These are phyloP conservation scores for Fusarium globosum DNA, from an alignment of 2,329 filamentous ascomycete genomes.

Conservation along the genomic window DNA sequence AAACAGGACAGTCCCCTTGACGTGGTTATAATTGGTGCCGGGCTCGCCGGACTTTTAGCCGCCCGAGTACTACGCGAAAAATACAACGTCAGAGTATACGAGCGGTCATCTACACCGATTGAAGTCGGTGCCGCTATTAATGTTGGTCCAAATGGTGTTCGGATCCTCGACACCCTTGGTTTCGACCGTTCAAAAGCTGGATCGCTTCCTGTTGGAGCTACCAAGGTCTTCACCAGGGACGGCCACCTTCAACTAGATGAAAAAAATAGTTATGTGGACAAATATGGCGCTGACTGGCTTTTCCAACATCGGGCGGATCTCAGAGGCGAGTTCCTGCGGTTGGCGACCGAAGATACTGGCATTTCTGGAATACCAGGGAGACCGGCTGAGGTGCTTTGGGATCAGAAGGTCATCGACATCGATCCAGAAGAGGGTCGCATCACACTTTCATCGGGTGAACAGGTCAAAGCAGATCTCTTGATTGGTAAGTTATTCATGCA, in stretches of 20 bases:
- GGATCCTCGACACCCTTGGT: background rate
- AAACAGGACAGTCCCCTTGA: background rate
- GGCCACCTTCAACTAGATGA: background rate
- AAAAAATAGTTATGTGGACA: background rate
- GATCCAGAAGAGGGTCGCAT: background rate
- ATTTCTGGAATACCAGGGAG: background rate
- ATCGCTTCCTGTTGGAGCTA: background rate
- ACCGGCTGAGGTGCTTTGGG: background rate
- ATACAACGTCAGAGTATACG: background rate
- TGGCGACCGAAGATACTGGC: background rate
- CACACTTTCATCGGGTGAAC: background rate
- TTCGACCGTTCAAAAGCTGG: background rate
- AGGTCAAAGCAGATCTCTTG: background rate
- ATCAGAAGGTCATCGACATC: background rate
- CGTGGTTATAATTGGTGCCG: background rate
- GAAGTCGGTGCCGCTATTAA: background rate
- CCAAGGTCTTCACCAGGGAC: background rate
- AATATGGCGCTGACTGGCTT: background rate
- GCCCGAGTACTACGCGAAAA: background rate
- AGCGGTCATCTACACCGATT: background rate
- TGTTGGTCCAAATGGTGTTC: background rate
- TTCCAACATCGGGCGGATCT: background rate
- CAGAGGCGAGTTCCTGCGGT: background rate
- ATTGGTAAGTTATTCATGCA: background rate
- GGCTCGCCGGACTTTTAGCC: background rate